Base-by-base conservation (phyloP, 768 basidiomycete species). In the Mycena amicta region DNA sequence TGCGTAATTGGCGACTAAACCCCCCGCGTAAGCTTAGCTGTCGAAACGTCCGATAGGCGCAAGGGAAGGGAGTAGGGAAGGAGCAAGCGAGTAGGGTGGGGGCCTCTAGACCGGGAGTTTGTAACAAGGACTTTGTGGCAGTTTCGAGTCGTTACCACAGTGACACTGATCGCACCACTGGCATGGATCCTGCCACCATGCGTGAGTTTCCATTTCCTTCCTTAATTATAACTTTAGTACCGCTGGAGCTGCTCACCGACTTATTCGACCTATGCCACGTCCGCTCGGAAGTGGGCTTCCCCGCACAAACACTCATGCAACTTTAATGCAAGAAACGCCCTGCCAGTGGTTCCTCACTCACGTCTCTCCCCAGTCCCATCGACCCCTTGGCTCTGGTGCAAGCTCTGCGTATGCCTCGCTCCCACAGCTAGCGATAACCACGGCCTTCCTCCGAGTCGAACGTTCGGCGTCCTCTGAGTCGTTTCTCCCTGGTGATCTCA, bases 371-470 rank as follows among this genome's bases (percentile, higher is more conserved):
- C 41, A 18, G 22, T 60, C 2, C 3, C 55, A 12, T 56, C 59
- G 20, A 47, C 54, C 3, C 59, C 59, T 5, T 18, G 22, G 4
- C 45, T 60, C 12, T 60, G 59, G 59, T 50, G 59, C 23, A 20
- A 28, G 1, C 30, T 60, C 20, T 16, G 13, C 1, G 37, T 60
- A 37, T 52, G 22, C 29, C 12, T 22, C 33, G 8, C 33, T 18
- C 33, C 33, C 18, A 37, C 8, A 8, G 33, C 18, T 37, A 37
- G 11, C 33, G 33, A 37, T 37, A 8, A 37, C 33, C 33, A 37
- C 11, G 18, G 33, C 33, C 8, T 37, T 37, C 18, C 33, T 37
- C 18, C 33, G 33, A n/a, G n/a, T n/a, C n/a, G n/a, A n/a, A 8
- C 33, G 33, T 37, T 37, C 33, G 8, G 33, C 33, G 18, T 37